Evolutionary conservation across 2,329 filamentous ascomycete genomes (phyloP).

Genomic region (Leptographium procerum): DNA sequence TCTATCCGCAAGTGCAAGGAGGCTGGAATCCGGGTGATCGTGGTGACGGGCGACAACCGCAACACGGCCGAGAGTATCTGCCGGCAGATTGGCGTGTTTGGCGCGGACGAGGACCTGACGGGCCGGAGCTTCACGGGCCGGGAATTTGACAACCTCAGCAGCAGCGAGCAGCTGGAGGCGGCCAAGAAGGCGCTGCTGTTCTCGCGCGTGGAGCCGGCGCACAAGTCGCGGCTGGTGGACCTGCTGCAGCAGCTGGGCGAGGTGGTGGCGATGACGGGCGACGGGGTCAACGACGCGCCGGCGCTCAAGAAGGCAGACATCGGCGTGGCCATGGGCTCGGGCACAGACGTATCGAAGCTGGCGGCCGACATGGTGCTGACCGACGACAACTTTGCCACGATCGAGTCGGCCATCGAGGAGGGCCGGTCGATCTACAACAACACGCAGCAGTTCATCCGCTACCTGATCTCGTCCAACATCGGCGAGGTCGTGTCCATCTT

Average conservation of each 20-base stretch:
- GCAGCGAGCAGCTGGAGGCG: slow-evolving; percentile 69
- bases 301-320: slow-evolving; percentile 98
- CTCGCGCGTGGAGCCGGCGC: slow-evolving; percentile 86
- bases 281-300: slow-evolving; percentile 96
- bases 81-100: slow-evolving; percentile 91
- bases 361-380: slow-evolving; percentile 97
- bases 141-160: slow-evolving; percentile 79
- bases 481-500: slow-evolving; percentile 99
- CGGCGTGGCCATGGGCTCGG: slow-evolving; percentile 96
- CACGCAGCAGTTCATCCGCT: slow-evolving; percentile 98
- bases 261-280: slow-evolving; percentile 98
- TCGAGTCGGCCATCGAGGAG: slow-evolving; percentile 91
- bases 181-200: slow-evolving; percentile 83
- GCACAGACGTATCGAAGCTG: slow-evolving; percentile 92
- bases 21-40: slow-evolving; percentile 90
- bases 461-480: slow-evolving; percentile 98
- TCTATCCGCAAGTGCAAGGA: slow-evolving; percentile 84
- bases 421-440: slow-evolving; percentile 99
- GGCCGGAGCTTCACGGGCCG: slow-evolving; percentile 94
- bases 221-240: slow-evolving; percentile 97
- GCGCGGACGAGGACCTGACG: slow-evolving; percentile 59
- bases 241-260: slow-evolving; percentile 86
- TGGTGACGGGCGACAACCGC: slow-evolving; percentile 96
- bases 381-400: slow-evolving; percentile 98
- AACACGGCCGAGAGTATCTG: slow-evolving; percentile 98